Percentiles rank a stretch among this genome's conserved stretches.
These are phyloP conservation scores for Strigomonas oncopelti DNA, from an alignment of 208 protist species.

Conservation along the genomic window DNA sequence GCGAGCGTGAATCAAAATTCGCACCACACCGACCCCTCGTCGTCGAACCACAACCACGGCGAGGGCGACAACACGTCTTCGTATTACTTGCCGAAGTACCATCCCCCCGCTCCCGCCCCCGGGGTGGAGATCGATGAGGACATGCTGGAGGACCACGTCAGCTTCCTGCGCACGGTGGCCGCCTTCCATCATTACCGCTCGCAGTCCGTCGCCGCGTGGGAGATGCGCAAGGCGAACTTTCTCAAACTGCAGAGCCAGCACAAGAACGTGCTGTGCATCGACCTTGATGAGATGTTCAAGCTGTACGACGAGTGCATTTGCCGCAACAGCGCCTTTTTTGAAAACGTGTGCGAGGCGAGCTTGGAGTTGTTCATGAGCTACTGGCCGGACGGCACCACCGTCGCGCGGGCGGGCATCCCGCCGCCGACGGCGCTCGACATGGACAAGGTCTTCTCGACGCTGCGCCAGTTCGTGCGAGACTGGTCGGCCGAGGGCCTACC, in stretches of 20 bases:
- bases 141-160: constrained; percentile 84
- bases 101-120: constrained; percentile 24
- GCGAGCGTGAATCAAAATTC: too few relatives aligned
- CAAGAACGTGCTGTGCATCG: constrained; percentile 65
- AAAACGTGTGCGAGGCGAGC: constrained; percentile 76
- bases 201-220: constrained; percentile 64
- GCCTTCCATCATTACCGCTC: constrained; percentile 76
- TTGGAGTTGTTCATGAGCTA: constrained; percentile 85
- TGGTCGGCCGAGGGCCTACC: constrained; percentile 89
- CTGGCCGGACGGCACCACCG: constrained; percentile 81
- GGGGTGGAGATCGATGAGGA: constrained; percentile 38
- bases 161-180: constrained; percentile 81
- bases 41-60: background rate
- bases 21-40: background rate
- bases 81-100: constrained; percentile 20
- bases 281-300: constrained; percentile 71
- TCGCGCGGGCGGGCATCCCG: constrained; percentile 65
- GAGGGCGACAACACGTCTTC: constrained; percentile 10
- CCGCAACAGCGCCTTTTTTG: constrained; percentile 79
- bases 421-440: constrained; percentile 82
- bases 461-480: constrained; percentile 95
- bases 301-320: constrained; percentile 78
- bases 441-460: constrained; percentile 94
- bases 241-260: constrained; percentile 74
- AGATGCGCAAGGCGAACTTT: constrained; percentile 77